Conservation (phyloP, 345 rosid genomes). For the Brassica rapa region DNA sequence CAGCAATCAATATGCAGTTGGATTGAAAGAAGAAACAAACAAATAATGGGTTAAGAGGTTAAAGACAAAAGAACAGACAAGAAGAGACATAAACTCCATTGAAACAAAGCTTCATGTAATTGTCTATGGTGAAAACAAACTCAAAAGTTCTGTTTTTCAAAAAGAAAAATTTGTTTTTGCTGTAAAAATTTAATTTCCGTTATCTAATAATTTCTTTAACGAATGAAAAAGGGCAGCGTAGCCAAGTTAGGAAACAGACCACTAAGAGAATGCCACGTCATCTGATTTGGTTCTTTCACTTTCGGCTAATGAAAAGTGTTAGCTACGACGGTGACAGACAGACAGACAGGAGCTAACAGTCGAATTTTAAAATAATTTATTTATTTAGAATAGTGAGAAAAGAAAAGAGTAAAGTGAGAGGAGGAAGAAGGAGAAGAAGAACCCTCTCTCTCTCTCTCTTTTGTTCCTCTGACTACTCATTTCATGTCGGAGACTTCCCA, state of each 20-base stretch:
- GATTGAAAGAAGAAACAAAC: not conserved
- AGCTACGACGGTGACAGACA: conserved; percentile 34
- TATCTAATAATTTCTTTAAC: not conserved
- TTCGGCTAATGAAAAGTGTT: not conserved
- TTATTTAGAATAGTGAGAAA: not conserved
- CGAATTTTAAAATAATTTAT: conserved; percentile 10
- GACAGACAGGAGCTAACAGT: conserved; percentile 15
- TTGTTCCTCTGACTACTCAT: conserved; percentile 16
- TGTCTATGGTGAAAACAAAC: not conserved
- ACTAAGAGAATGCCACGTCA: conserved; percentile 19
- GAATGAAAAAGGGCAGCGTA: conserved; percentile 6
- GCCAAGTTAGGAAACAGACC: conserved; percentile 16
- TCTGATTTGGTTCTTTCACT: not conserved
- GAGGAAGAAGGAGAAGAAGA: conserved; percentile 18
- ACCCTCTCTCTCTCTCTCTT: not conserved
- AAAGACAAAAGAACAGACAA: not conserved
- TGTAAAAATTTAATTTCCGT: not conserved
- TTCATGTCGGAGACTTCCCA: conserved; percentile 30
- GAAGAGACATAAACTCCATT: not conserved
- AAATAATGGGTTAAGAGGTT: not conserved
- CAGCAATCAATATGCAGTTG: too few relatives aligned
- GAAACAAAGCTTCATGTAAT: not conserved
- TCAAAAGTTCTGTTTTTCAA: not conserved
- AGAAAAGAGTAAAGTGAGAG: conserved; percentile 21
- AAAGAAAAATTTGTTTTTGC: not conserved